Conservation (phyloP, 2,329 filamentous ascomycete genomes). For the Trichocomaceae sp. region DNA sequence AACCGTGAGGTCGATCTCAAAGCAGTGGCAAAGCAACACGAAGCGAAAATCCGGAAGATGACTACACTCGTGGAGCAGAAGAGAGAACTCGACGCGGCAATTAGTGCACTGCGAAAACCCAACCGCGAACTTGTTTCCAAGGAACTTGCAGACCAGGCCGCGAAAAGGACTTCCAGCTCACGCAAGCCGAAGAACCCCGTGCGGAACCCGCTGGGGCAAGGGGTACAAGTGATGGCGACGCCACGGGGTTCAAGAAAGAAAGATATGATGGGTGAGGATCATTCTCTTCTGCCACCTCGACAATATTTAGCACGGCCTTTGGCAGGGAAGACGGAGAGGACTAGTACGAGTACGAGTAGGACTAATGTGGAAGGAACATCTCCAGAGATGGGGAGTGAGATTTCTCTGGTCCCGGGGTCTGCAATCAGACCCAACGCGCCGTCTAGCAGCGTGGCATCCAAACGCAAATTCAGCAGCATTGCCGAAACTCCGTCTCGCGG, state of each 20-base stretch:
- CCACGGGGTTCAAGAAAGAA: conserved; percentile 35
- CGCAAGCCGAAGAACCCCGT: conserved; percentile 38
- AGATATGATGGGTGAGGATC: conserved; percentile 21
- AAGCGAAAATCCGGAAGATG: conserved; percentile 42
- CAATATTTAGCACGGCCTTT: conserved; percentile 25
- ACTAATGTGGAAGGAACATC: conserved; percentile 2
- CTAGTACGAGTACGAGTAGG: background rate
- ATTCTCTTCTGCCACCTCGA: conserved; percentile 22
- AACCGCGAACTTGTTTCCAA: conserved; percentile 42
- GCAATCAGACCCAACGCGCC: conserved; percentile 21
- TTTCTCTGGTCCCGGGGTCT: conserved; percentile 29
- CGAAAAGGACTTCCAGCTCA: conserved; percentile 29
- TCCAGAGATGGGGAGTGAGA: conserved; percentile 24
- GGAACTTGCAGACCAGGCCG: conserved; percentile 39
- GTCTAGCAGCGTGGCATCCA: background rate
- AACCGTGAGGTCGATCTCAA: conserved; percentile 46
- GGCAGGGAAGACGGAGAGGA: background rate
- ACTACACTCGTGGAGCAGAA: conserved; percentile 42
- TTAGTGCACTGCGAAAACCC: conserved; percentile 41
- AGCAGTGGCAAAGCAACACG: conserved; percentile 38
- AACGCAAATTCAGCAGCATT: conserved; percentile 18
- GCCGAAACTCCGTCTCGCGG: conserved; percentile 39
- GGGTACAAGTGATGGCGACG: conserved; percentile 46
- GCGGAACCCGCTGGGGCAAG: conserved; percentile 35
- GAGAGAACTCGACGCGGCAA: conserved; percentile 44